Evolutionary conservation across 208 protist genomes (phyloP), one percentile per base, ranked within the genome.

Genomic region (Naegleria lovaniensis): DNA sequence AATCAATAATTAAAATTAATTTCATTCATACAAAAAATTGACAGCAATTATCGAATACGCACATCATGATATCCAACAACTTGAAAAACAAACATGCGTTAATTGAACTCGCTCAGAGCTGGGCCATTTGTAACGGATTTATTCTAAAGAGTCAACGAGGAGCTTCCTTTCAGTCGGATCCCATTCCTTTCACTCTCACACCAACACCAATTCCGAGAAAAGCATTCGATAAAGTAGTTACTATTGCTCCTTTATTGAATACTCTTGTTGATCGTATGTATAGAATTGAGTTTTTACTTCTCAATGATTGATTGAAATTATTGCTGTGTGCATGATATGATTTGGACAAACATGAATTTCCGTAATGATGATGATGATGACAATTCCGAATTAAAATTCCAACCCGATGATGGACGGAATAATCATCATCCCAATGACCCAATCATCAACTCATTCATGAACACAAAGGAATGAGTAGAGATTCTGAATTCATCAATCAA

Each of bases 91-190:
- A 67, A 67, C 19, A 15, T 36, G 67, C 67, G 0, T 33, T 79
- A n/a, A 36, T 36, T 36, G 67, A 79, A 36, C 29, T 79, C 0
- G 83, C 83, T 1, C 83, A 85, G 41, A 85, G 39, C n/a, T 85
- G n/a, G 11, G 85, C 85, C 33, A 51, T 58, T 7, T 88, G 85
- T 43, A 88, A 88, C 38, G 85, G 85, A 40, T 39, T 88, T 13
- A 48, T 85, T 29, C 13, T 85, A 5, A 85, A 48, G 38, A 85
- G 29, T 43, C 33, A 85, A 85, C 29, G 16, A 13, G 67, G 67
- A 36, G 6, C 19, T 48, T 51, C 83, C 33, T 48, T 29, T n/a
- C 39, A 85, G 41, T 25, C 16, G 5, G 83, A 85, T 29, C 83
- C 83, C 16, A 85, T 85, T 43, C 83, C 33, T 4, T 85, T 85